A percentile compares a stretch with the other conserved stretches of the same genome.
phyloP scores from a whole-genome alignment of 345 rosid genomes.

The Sonneratia caseolaris region DNA sequence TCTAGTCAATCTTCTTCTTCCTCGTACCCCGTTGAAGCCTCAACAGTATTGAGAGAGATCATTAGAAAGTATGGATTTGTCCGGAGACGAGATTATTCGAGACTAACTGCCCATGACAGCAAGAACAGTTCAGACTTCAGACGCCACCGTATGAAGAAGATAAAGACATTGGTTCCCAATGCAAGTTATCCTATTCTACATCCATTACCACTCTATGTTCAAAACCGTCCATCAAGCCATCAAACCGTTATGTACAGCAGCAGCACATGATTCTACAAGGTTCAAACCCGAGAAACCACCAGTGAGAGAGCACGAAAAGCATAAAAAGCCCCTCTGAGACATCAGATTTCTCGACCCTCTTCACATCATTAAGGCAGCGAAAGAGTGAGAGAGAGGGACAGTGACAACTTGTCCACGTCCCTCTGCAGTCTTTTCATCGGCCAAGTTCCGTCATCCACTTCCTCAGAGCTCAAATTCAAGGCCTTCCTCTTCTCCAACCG shows the following conservation, averaged over 20 bases:
- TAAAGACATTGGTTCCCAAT: not conserved
- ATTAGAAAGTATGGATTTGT: too few species aligned
- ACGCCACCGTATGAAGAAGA: not conserved
- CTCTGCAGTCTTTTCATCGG: not conserved
- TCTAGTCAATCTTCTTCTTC: too few species aligned
- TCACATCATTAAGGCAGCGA: not conserved
- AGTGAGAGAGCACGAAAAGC: not conserved
- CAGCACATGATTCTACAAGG: not conserved
- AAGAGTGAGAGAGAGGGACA: conserved; percentile 4
- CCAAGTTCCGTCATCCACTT: not conserved
- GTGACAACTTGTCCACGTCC: not conserved
- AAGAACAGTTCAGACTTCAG: not conserved
- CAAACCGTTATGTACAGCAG: not conserved
- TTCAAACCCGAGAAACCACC: not conserved
- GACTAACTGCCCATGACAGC: not conserved
- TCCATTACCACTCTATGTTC: not conserved
- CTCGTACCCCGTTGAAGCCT: too few species aligned
- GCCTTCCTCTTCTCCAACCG: not conserved
- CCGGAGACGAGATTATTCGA: too few species aligned
- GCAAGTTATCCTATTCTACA: conserved; percentile 1
- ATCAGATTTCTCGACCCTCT: not conserved
- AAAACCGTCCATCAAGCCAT: not conserved
- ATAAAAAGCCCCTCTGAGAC: not conserved
- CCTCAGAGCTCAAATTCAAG: conserved; percentile 1
- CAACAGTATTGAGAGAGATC: too few species aligned